Evolutionary conservation across 2,329 filamentous ascomycete genomes (phyloP), one percentile per base, ranked within the genome.

Genomic region (Zalaria sp.): DNA sequence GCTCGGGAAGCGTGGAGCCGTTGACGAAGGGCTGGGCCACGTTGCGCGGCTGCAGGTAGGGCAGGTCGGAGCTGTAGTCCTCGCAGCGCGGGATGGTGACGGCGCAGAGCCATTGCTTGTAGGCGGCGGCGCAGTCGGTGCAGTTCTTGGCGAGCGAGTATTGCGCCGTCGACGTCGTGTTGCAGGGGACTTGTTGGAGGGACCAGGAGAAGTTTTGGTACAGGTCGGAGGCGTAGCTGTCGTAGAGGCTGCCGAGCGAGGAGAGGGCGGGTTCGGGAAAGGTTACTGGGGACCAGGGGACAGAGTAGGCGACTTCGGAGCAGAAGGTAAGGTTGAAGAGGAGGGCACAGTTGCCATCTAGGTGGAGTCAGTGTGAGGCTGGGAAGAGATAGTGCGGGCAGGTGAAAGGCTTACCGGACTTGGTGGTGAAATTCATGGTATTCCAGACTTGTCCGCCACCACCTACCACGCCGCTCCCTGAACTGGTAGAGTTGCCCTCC

Each of bases 41-140:
- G 53, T 89, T 91, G 37, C 91, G 81, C 18, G 72, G 67, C 46
- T 79, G 74, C 2, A 86, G 70, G 54, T 66, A 77, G 2, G 67
- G 41, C 9, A 68, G 66, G 2, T 59, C 53, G 38, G 69, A 75
- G 39, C 71, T 75, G 53, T 83, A 91, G 63, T 95, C 89, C 54
- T 85, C 81, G 65, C 91, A 98, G 27, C 88, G 83, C 1, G 91
- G 91, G 47, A 98, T 91, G 10, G 79, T 82, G 27, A 96, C 87
- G 25, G 85, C 83, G 65, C 91, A 98, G 18, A 98, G 78, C 91
- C 91, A 98, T 54, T 79, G 71, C 60, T 93, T 95, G 71, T 98
- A 98, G 5, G 86, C 85, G 1, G 58, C 55, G 10, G 69, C 75
- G 62, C 91, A 98, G 59, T 93, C 74, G 35, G 67, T 61, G 66